phyloP scores from a whole-genome alignment of 768 basidiomycete species.

The Suillus occidentalis region DNA sequence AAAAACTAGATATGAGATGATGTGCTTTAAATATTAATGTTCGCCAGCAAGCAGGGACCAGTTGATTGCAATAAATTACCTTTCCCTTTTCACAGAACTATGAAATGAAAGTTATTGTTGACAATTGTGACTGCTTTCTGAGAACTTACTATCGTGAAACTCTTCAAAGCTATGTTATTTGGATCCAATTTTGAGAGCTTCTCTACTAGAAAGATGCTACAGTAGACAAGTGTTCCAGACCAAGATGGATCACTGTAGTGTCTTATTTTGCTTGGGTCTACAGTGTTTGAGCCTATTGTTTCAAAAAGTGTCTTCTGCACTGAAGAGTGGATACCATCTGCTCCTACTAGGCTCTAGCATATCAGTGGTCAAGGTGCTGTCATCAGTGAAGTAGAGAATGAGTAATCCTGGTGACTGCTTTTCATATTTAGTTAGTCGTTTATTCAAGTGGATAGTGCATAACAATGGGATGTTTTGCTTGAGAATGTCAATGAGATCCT shows the following conservation, averaged over 20 bases:
- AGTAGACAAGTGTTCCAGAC: slow-evolving; percentile 41
- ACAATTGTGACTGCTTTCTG: background rate
- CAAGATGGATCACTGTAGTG: slow-evolving; percentile 29
- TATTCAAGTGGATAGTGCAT: slow-evolving; percentile 25
- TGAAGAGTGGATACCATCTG: slow-evolving; percentile 36
- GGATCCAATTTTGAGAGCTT: slow-evolving; percentile 24
- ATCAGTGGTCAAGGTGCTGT: slow-evolving; percentile 35
- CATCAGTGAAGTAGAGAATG: slow-evolving; percentile 31
- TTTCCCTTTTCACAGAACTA: slow-evolving; percentile 9
- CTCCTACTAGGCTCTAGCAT: slow-evolving; percentile 42
- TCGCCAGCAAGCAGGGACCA: background rate
- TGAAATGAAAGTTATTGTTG: background rate
- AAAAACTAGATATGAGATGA: slow-evolving; percentile 38
- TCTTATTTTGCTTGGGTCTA: slow-evolving; percentile 14
- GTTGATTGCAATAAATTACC: background rate
- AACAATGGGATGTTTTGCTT: slow-evolving; percentile 18
- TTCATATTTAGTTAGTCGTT: slow-evolving; percentile 32
- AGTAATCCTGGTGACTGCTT: slow-evolving; percentile 9
- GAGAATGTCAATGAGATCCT: slow-evolving; percentile 27
- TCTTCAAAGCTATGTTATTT: slow-evolving; percentile 14
- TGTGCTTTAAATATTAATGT: slow-evolving; percentile 28
- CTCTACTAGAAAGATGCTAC: slow-evolving; percentile 34
- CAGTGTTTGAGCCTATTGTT: slow-evolving; percentile 21
- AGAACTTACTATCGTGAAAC: slow-evolving; percentile 19
- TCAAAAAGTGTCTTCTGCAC: slow-evolving; percentile 16